Evolutionary conservation across 1,284 basidiomycete species (phyloP), one percentile per base, ranked within the genome.

Genomic region (Termitomyces sp.): DNA sequence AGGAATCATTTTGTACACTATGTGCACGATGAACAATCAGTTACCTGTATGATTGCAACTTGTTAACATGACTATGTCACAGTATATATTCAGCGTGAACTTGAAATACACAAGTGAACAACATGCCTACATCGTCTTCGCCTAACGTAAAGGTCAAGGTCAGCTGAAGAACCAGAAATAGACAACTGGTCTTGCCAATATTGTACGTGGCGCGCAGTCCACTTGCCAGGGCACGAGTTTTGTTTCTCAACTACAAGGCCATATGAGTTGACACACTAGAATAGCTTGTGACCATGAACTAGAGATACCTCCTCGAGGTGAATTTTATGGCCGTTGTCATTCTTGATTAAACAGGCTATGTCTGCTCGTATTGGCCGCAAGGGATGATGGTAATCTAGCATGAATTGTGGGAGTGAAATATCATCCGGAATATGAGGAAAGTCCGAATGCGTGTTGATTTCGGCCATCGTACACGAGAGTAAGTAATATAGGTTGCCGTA

Each of bases 361-460:
- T 56, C 64, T 19, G 62, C 64, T 24, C 73, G 68, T 13, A 65
- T 57, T 5, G 80, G 79, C 39, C 71, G 71, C n/a, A 70, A 64
- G 3, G 76, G 73, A 57, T 85, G 83, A 35, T 77, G 66, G 24
- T 64, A 65, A 63, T 86, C 81, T n/a, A 88, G 71, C 60, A 86
- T 75, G 66, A 88, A 88, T 64, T 87, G 84, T 5, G 73, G 72
- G 18, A 87, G 66, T 2, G 83, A 84, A 47, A 88, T 60, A 64
- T 88, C 71, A 60, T 84, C 81, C 16, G 86, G 86, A 45, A 87
- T 78, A 46, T 64, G 57, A 48, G 78, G 78, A 14, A 81, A 67
- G 31, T 63, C 57, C 9, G 66, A 26, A 21, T 50, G 42, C 30
- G 57, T 52, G 46, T 60, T 57, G 37, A 69, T 60, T 31, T 63